Percentiles rank a stretch among this genome's conserved stretches.
Conservation (phyloP, 1,139 yeast genomes). For the Blastobotrys illinoisensis region DNA sequence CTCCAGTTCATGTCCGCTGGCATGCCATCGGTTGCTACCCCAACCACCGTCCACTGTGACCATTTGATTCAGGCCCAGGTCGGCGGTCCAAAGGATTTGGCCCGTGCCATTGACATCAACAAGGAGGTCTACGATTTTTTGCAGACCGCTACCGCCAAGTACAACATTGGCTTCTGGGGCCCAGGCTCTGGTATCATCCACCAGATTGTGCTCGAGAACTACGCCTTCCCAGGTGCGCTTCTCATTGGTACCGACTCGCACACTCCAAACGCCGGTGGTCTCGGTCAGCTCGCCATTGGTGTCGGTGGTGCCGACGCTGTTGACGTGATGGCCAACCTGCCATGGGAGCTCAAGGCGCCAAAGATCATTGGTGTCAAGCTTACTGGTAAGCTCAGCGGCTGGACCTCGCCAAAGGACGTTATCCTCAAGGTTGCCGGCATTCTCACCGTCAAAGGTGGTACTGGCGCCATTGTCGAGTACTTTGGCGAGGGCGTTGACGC, state of each 20-base stretch:
- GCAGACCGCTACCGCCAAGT: conserved; percentile 90
- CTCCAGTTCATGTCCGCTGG: conserved; percentile 98
- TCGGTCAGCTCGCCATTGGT: conserved; percentile 98
- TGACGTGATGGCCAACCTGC: conserved; percentile 89
- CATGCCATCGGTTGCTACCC: conserved; percentile 89
- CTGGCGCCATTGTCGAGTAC: conserved; percentile 96
- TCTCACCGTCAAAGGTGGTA: conserved; percentile 98
- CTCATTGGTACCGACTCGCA: conserved; percentile 98
- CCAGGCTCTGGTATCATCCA: conserved; percentile 99
- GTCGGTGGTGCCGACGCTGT: conserved; percentile 99
- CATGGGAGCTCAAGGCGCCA: conserved; percentile 99
- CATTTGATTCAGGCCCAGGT: conserved; percentile 97
- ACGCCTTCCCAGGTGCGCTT: conserved; percentile 96
- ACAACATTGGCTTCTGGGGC: conserved; percentile 99
- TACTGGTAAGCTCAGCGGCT: conserved; percentile 91
- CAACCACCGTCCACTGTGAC: conserved; percentile 98
- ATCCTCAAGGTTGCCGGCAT: conserved; percentile 94
- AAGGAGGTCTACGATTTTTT: conserved; percentile 97
- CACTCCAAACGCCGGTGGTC: conserved; percentile 99
- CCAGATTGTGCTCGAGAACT: conserved; percentile 95
- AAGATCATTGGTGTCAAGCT: conserved; percentile 95
- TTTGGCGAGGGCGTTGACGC: conserved; percentile 96
- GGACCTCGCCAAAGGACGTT: conserved; percentile 99
- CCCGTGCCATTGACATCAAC: conserved; percentile 87
- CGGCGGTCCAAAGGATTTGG: conserved; percentile 89